Percentiles rank a stretch among this genome's conserved stretches.
Conservation (phyloP, 192 early-diverging fungal genomes). For the Coemansia sp. region DNA sequence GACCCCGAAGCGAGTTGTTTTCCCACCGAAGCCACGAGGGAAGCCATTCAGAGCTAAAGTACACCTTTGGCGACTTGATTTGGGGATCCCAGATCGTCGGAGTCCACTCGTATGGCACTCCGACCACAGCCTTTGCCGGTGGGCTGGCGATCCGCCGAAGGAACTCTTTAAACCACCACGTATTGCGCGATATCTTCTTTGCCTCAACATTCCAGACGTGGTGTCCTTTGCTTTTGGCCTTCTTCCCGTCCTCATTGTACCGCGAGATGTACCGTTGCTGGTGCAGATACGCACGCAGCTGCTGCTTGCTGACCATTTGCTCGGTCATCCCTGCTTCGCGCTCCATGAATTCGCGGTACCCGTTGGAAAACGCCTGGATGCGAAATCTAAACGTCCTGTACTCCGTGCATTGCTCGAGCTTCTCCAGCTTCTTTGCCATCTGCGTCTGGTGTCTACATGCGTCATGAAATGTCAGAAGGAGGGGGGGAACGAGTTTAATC, state of each 20-base stretch:
- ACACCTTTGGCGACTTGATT: constrained; percentile 67
- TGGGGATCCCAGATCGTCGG: constrained; percentile 78
- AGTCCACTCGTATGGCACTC: constrained; percentile 63
- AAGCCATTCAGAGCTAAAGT: constrained; percentile 69
- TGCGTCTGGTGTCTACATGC: constrained; percentile 65
- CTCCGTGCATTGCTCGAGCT: constrained; percentile 66
- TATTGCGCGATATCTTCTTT: constrained; percentile 62
- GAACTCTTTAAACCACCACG: constrained; percentile 76
- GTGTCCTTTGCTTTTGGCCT: constrained; percentile 75
- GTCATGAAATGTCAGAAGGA: background rate
- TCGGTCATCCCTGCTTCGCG: constrained; percentile 60
- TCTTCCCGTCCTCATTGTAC: constrained; percentile 80
- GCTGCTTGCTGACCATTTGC: constrained; percentile 62
- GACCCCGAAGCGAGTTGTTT: constrained; percentile 65
- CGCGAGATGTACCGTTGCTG: constrained; percentile 73
- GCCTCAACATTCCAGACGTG: constrained; percentile 83
- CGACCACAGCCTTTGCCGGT: constrained; percentile 64
- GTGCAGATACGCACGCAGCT: constrained; percentile 72
- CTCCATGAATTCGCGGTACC: constrained; percentile 67
- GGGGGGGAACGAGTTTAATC: background rate
- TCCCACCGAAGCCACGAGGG: constrained; percentile 75
- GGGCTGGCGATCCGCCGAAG: constrained; percentile 67
- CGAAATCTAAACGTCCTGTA: constrained; percentile 82
- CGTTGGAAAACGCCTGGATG: constrained; percentile 79
- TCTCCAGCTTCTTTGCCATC: constrained; percentile 76